These are phyloP conservation scores for Saururus chinensis DNA, from an alignment of 164 flowering plant genomes.

Conservation along the genomic window DNA sequence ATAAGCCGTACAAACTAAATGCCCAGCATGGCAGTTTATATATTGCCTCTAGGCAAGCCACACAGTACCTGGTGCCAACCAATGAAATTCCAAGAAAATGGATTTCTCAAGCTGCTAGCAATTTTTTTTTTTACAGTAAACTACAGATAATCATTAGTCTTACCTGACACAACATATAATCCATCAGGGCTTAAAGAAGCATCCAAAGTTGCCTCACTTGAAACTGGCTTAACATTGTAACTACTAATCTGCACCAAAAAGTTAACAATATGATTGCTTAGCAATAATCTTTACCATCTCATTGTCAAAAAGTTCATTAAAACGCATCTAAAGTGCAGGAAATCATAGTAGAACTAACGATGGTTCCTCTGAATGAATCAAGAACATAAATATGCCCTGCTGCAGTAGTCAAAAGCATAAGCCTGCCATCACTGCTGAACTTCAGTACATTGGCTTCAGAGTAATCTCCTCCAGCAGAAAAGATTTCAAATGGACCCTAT, in stretches of 20 bases:
- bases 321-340: neutral
- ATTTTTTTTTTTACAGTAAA: neutral
- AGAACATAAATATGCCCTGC: slow-evolving; percentile 85
- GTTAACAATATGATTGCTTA: too few species aligned
- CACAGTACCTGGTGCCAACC: neutral
- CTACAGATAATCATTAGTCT: neutral
- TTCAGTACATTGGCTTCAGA: slow-evolving; percentile 92
- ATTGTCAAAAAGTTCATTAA: neutral
- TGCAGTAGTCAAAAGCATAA: slow-evolving; percentile 77
- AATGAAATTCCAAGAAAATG: neutral
- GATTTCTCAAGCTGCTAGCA: neutral
- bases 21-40: neutral
- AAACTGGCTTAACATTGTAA: slow-evolving; percentile 78
- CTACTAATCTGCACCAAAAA: slow-evolving; percentile 43
- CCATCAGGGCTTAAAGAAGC: slow-evolving; percentile 99
- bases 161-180: slow-evolving; percentile 91
- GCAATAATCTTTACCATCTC: neutral
- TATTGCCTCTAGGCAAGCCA: neutral
- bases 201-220: slow-evolving; percentile 70
- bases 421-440: slow-evolving; percentile 94
- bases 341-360: slow-evolving; percentile 37
- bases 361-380: slow-evolving; percentile 91
- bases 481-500: slow-evolving; percentile 95
- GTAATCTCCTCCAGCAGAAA: slow-evolving; percentile 79
- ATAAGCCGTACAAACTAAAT: neutral